These are phyloP conservation scores for Trametes cingulata DNA, from an alignment of 768 basidiomycete species.

Conservation along the genomic window DNA sequence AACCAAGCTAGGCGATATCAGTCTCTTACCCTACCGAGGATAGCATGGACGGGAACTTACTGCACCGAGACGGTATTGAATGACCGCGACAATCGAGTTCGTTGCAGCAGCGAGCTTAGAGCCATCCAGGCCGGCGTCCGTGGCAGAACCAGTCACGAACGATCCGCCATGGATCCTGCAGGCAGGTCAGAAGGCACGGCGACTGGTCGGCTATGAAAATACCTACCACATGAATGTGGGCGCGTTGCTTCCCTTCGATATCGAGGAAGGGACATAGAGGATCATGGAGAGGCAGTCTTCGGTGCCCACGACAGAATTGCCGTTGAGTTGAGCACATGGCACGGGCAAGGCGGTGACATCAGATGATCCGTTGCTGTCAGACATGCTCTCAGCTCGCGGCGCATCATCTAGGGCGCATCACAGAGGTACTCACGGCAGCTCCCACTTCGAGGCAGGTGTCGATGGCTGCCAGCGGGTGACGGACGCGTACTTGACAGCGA, in stretches of 20 bases:
- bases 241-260: constrained; percentile 34
- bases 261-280: constrained; percentile 60
- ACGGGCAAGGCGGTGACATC: constrained; percentile 60
- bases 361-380: constrained; percentile 47
- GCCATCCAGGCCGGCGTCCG: constrained; percentile 73
- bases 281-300: constrained; percentile 87
- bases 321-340: constrained; percentile 66
- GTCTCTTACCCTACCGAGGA: constrained; percentile 5
- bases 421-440: constrained; percentile 55
- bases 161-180: constrained; percentile 87
- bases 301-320: constrained; percentile 44
- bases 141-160: constrained; percentile 69
- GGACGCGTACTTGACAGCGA: constrained; percentile 66
- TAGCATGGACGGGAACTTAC: constrained; percentile 40
- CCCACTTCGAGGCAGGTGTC: constrained; percentile 54
- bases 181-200: not conserved
- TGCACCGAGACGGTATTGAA: constrained; percentile 84
- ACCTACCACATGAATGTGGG: constrained; percentile 66
- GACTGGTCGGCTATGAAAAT: no score
- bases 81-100: constrained; percentile 74
- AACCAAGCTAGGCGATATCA: constrained; percentile 57
- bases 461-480: constrained; percentile 65
- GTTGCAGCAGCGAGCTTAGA: constrained; percentile 70
- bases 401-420: not conserved
- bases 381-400: constrained; percentile 4